Conservation (phyloP, 345 rosid species). For the Euphorbia tirucalli region DNA sequence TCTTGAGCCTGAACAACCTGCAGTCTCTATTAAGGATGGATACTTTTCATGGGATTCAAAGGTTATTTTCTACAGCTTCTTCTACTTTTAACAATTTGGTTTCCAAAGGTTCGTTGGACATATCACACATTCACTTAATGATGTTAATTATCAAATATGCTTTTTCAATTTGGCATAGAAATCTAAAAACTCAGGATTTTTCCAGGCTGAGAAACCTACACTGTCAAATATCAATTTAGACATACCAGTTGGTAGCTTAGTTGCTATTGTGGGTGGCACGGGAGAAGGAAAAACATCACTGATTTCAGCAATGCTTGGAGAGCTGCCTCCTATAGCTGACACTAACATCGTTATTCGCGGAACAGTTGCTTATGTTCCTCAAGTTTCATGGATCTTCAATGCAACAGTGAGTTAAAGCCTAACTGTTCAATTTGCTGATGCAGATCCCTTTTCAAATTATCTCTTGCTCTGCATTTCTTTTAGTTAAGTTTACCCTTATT, state of each 20-base stretch:
- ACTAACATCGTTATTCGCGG: slow-evolving; percentile 69
- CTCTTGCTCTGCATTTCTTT: background rate
- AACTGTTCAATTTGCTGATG: background rate
- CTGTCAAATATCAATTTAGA: slow-evolving; percentile 84
- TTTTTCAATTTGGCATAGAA: background rate
- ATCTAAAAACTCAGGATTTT: slow-evolving; percentile 2
- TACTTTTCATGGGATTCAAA: slow-evolving; percentile 86
- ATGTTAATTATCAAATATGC: background rate
- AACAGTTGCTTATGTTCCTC: slow-evolving; percentile 91
- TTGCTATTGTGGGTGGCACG: slow-evolving; percentile 94
- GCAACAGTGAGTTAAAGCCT: slow-evolving; percentile 68
- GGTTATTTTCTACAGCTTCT: slow-evolving; percentile 34
- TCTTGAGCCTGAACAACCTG: slow-evolving; percentile 65
- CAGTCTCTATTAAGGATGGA: slow-evolving; percentile 79
- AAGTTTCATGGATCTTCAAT: slow-evolving; percentile 98
- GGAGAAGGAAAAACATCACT: slow-evolving; percentile 99
- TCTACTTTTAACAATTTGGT: background rate
- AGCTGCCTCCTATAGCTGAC: slow-evolving; percentile 71
- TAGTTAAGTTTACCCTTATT: background rate
- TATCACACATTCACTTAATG: background rate
- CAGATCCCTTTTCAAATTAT: background rate
- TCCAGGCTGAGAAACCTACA: slow-evolving; percentile 83
- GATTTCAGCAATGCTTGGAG: slow-evolving; percentile 97
- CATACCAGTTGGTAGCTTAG: slow-evolving; percentile 82
- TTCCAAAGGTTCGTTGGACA: background rate